Conservation (phyloP, 495 filamentous ascomycete genomes). For the Neurospora sp. region DNA sequence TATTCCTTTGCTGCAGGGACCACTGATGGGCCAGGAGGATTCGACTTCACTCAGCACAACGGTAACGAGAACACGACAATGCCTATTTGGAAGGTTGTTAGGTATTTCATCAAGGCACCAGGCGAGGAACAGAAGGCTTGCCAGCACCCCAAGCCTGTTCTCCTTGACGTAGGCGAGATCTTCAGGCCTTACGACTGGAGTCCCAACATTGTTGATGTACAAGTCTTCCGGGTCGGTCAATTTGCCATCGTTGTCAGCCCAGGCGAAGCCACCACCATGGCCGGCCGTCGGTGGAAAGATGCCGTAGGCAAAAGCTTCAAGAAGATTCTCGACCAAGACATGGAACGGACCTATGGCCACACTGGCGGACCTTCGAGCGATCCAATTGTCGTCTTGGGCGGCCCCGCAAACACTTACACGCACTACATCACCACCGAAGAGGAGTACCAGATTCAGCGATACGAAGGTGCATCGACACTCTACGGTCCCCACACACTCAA, state of each 20-base stretch:
- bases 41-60: slow-evolving; percentile 88
- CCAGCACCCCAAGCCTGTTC: slow-evolving; percentile 76
- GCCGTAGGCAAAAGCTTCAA: slow-evolving; percentile 41
- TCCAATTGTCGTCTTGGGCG: slow-evolving; percentile 80
- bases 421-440: slow-evolving; percentile 93
- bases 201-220: slow-evolving; percentile 89
- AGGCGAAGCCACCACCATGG: slow-evolving; percentile 93
- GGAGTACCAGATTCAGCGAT: slow-evolving; percentile 83
- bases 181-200: slow-evolving; percentile 77
- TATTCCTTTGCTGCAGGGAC: slow-evolving; percentile 94
- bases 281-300: slow-evolving; percentile 81
- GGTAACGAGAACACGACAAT: slow-evolving; percentile 64
- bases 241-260: slow-evolving; percentile 79
- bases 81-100: slow-evolving; percentile 74
- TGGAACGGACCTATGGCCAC: neutral
- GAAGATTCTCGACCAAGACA: neutral
- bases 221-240: slow-evolving; percentile 80
- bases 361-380: neutral
- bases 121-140: slow-evolving; percentile 63
- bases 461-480: slow-evolving; percentile 91
- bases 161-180: slow-evolving; percentile 82
- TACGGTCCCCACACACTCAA: slow-evolving; percentile 89
- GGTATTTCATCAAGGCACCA: slow-evolving; percentile 61
- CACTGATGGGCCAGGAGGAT: slow-evolving; percentile 83
- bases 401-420: slow-evolving; percentile 89